Percentiles rank a stretch among this genome's conserved stretches.
Evolutionary conservation across 2,329 filamentous ascomycete genomes (phyloP).

Genomic region (Metarhizium sp.): DNA sequence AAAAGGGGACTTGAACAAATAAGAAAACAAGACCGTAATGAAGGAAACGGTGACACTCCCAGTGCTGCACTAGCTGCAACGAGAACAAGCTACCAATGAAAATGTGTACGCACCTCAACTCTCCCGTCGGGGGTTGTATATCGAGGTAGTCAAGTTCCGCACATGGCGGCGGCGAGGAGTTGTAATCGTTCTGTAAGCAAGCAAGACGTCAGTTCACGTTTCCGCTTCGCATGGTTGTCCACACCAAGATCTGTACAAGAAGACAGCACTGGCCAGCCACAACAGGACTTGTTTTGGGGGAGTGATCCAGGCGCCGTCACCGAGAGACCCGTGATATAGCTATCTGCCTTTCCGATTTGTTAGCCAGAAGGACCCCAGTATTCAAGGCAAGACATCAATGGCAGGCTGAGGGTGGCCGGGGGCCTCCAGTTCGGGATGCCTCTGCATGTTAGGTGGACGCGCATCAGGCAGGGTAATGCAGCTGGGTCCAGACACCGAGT

Average conservation of each 20-base stretch:
- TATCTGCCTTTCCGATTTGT: conserved; percentile 8
- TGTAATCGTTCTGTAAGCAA: conserved; percentile 40
- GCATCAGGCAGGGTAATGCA: conserved; percentile 10
- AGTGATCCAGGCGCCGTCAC: conserved; percentile 8
- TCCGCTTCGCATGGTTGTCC: conserved; percentile 6
- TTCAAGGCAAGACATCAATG: conserved; percentile 10
- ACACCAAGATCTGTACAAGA: neutral
- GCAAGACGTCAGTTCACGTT: conserved; percentile 15
- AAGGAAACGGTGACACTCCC: conserved; percentile 7
- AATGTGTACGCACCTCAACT: conserved; percentile 42
- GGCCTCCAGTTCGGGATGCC: conserved; percentile 9
- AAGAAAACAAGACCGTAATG: neutral
- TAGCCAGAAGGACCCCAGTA: conserved; percentile 1
- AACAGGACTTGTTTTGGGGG: conserved; percentile 1
- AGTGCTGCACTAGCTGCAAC: conserved; percentile 6
- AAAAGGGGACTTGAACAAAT: neutral
- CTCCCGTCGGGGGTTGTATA: conserved; percentile 36
- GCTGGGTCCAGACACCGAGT: conserved; percentile 7
- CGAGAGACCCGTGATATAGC: conserved; percentile 3
- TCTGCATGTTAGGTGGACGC: conserved; percentile 11
- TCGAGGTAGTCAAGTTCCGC: conserved; percentile 45
- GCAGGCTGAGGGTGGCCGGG: conserved; percentile 7
- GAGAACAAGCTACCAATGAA: conserved; percentile 12
- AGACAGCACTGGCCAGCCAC: conserved; percentile 5
- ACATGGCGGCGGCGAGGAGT: conserved; percentile 37